Conservation (phyloP, 495 filamentous ascomycete genomes). For the Trichoderma asperelloides region DNA sequence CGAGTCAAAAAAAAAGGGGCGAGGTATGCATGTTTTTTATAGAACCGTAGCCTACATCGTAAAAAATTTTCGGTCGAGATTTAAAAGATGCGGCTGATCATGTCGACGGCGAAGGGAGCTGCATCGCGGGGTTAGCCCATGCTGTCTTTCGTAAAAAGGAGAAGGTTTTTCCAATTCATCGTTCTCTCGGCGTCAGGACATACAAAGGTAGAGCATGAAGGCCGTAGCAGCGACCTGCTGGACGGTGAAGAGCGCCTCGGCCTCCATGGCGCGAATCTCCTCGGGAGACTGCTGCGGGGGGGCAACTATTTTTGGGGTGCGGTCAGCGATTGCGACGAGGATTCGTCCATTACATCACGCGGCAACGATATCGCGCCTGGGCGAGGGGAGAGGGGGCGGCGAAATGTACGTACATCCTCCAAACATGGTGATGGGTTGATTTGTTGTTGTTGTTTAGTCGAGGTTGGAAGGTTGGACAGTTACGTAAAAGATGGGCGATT, state of each 20-base stretch:
- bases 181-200: constrained; percentile 16
- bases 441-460: not conserved
- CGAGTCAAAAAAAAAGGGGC: not conserved
- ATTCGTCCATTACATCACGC: not conserved
- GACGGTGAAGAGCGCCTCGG: constrained; percentile 59
- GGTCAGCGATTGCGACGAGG: constrained; percentile 11
- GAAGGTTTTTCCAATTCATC: not conserved
- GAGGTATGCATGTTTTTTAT: not conserved
- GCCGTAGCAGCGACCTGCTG: constrained; percentile 52
- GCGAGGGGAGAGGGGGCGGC: no score
- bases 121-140: not conserved
- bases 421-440: constrained; percentile 28
- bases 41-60: not conserved
- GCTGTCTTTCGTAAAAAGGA: no score
- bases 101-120: constrained; percentile 82
- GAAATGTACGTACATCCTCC: constrained; percentile 32
- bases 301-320: constrained; percentile 24
- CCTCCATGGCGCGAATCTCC: constrained; percentile 56
- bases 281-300: constrained; percentile 42
- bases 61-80: not conserved
- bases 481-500: not conserved
- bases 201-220: constrained; percentile 77
- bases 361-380: not conserved
- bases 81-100: constrained; percentile 65
- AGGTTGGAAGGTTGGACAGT: not conserved